These are phyloP conservation scores for Suaeda aralocaspica DNA, from an alignment of 148 eudicot species.

Conservation along the genomic window DNA sequence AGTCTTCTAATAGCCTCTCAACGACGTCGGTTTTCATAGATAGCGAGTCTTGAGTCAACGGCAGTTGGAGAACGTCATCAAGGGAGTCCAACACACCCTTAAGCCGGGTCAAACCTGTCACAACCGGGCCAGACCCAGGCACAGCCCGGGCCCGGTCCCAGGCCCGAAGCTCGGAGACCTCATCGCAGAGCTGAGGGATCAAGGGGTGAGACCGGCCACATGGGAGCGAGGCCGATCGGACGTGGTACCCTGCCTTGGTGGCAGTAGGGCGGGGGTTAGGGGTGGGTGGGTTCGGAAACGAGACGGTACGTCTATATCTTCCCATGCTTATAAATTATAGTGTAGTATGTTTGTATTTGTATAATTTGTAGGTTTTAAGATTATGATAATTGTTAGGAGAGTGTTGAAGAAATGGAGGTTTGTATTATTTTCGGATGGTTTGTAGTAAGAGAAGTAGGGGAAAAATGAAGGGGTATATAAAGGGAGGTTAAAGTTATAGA, in stretches of 20 bases:
- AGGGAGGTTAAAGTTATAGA: slow-evolving; percentile 1
- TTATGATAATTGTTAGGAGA: slow-evolving; percentile 10
- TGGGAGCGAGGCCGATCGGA: slow-evolving; percentile 78
- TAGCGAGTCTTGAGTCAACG: slow-evolving; percentile 59
- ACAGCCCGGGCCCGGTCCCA: slow-evolving; percentile 19
- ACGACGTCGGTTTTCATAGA: slow-evolving; percentile 28
- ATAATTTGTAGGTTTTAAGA: background rate
- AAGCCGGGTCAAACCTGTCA: slow-evolving; percentile 41
- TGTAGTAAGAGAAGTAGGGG: background rate
- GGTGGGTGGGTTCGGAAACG: slow-evolving; percentile 59
- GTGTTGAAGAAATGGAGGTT: background rate
- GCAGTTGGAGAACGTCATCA: slow-evolving; percentile 66
- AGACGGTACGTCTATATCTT: slow-evolving; percentile 64
- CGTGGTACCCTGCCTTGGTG: slow-evolving; percentile 44
- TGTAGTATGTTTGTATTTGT: background rate
- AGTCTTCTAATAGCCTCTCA: slow-evolving; percentile 72
- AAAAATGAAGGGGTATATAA: slow-evolving; percentile 13
- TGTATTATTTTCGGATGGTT: too few species aligned
- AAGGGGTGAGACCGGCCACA: slow-evolving; percentile 54
- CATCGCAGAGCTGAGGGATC: slow-evolving; percentile 55
- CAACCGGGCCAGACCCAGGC: slow-evolving; percentile 34
- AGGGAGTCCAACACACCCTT: slow-evolving; percentile 54
- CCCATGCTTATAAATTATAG: slow-evolving; percentile 19
- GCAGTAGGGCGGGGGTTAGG: slow-evolving; percentile 30
- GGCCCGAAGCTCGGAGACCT: slow-evolving; percentile 41